Evolutionary conservation across 352 stramenopile genomes (phyloP).

Genomic region (Phytophthora kernoviae): DNA sequence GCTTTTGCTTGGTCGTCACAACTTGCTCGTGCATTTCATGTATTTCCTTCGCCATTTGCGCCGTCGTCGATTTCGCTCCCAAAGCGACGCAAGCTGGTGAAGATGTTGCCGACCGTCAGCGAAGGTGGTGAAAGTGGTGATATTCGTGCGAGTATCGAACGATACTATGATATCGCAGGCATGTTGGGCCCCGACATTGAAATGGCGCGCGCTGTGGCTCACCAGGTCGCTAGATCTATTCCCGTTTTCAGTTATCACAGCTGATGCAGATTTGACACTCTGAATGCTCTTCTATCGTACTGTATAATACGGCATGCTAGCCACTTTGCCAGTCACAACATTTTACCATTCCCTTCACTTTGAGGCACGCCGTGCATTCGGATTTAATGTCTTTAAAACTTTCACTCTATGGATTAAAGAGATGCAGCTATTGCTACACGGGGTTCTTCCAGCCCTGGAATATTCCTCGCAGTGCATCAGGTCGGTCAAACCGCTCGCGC

Average conservation of each 20-base stretch:
- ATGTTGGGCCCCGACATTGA: slow-evolving; percentile 41
- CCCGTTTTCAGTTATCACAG: slow-evolving; percentile 18
- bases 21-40: slow-evolving; percentile 14
- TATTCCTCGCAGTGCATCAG: slow-evolving; percentile 25
- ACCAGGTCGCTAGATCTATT: slow-evolving; percentile 28
- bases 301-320: too few relatives aligned
- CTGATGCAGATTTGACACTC: too few relatives aligned
- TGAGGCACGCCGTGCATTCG: too few relatives aligned
- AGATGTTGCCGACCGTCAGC: slow-evolving; percentile 5
- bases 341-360: too few relatives aligned
- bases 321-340: too few relatives aligned
- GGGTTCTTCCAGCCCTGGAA: slow-evolving; percentile 40
- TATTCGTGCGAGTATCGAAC: slow-evolving; percentile 33
- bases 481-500: slow-evolving; percentile 25
- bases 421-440: slow-evolving; percentile 14
- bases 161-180: slow-evolving; percentile 47
- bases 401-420: not conserved
- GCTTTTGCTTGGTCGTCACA: slow-evolving; percentile 28
- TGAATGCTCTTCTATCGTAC: too few relatives aligned
- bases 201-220: slow-evolving; percentile 35
- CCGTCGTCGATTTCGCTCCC: too few relatives aligned
- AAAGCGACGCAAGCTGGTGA: slow-evolving; percentile 42
- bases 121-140: slow-evolving; percentile 22
- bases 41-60: slow-evolving; percentile 3
- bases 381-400: not conserved